Evolutionary conservation across 2,329 filamentous ascomycete species (phyloP), one percentile per base, ranked within the genome.

Genomic region (Seiridium cupressi): DNA sequence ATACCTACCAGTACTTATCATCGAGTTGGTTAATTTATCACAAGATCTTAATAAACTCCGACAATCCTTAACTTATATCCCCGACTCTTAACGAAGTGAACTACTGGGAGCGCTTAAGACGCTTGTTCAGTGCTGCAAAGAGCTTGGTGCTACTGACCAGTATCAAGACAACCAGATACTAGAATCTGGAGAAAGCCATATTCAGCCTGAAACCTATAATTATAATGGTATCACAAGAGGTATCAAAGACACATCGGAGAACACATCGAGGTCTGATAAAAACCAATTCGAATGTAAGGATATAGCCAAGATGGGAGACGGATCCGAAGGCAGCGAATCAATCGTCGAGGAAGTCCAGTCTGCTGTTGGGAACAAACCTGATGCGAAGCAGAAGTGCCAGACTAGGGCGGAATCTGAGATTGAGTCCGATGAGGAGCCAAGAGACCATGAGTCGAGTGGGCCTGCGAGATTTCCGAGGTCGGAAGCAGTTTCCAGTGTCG

Each of bases 81-180:
- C 49, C 49, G 8, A 7, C 7, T 7, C 49, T 18, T 8, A 53
- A 18, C 10, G 49, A n/a, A 6, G 32, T 35, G 32, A 35, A 7
- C 49, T 53, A 36, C 34, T 53, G 34, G n/a, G 32, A 53, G 9
- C 31, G 49, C 49, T 53, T 7, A 18, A 53, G 49, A 53, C 34
- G 31, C 31, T 53, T 32, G 49, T 53, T n/a, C 49, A 35, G 49
- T 53, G 49, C 49, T 53, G 49, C 49, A 53, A 53, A 53, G 31
- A 35, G 10, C 49, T 53, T 53, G 7, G n/a, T 35, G 7, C 49
- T 31, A 53, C 49, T 31, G 31, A 53, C 34, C 49, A 35, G 31
- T 18, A 35, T 35, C 10, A 53, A 53, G 49, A 53, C 31, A 6
- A 31, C 9, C 49, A 7, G 31, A 53, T 31, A 53, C 10, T 31